These are phyloP conservation scores for Taphrina betulina DNA, from an alignment of 1,139 yeast genomes.

Conservation along the genomic window DNA sequence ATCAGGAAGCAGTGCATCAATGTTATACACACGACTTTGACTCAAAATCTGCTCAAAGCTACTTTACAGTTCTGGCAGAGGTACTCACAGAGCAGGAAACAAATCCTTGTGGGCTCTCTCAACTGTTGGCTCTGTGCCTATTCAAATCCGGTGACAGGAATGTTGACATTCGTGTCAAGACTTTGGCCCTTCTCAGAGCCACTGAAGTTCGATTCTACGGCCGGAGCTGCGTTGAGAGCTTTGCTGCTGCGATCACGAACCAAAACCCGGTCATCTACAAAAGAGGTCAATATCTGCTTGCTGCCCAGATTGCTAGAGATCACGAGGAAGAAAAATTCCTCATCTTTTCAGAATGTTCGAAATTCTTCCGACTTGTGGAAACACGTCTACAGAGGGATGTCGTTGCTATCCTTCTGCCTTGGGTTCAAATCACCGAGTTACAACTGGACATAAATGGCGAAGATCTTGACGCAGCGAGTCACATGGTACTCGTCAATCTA, in stretches of 20 bases:
- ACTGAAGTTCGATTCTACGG: constrained; percentile 58
- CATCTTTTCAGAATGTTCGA: constrained; percentile 70
- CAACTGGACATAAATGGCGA: constrained; percentile 55
- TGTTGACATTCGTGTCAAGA: constrained; percentile 59
- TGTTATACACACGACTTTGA: constrained; percentile 62
- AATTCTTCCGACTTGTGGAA: constrained; percentile 64
- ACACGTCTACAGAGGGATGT: constrained; percentile 68
- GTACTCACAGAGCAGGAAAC: constrained; percentile 52
- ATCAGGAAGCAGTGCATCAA: constrained; percentile 62
- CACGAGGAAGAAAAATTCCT: constrained; percentile 60
- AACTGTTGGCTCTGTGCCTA: constrained; percentile 56
- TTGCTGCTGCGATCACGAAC: constrained; percentile 63
- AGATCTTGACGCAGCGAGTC: constrained; percentile 46
- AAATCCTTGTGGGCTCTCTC: constrained; percentile 50
- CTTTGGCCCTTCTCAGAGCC: constrained; percentile 58
- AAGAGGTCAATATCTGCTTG: constrained; percentile 68
- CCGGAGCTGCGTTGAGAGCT: constrained; percentile 51
- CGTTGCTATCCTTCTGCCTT: constrained; percentile 75
- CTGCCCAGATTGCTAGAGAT: constrained; percentile 59
- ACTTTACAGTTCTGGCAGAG: constrained; percentile 69
- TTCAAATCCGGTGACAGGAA: constrained; percentile 70
- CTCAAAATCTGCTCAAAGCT: constrained; percentile 59
- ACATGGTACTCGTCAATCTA: constrained; percentile 76
- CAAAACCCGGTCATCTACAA: constrained; percentile 72
- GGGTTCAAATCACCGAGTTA: constrained; percentile 80